Conservation (phyloP, 2,329 filamentous ascomycete genomes). For the Alternaria brassicicola region DNA sequence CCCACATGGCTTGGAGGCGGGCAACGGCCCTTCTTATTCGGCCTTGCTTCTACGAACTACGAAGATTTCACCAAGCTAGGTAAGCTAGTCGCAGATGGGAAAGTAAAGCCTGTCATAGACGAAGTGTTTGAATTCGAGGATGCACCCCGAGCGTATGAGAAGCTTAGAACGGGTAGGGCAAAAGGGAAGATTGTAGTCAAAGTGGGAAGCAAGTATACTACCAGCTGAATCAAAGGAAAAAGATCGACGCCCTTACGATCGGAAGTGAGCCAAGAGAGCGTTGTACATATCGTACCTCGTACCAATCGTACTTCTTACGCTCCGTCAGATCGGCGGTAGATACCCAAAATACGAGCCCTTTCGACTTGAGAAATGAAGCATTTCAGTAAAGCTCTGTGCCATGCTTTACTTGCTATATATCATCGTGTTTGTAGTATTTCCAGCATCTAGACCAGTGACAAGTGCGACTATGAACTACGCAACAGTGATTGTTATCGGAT, state of each 20-base stretch:
- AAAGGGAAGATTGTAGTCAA: slow-evolving; percentile 63
- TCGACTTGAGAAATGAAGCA: slow-evolving; percentile 43
- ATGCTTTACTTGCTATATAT: slow-evolving; percentile 41
- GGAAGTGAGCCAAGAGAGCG: slow-evolving; percentile 1
- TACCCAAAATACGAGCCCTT: slow-evolving; percentile 31
- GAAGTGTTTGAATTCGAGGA: slow-evolving; percentile 60
- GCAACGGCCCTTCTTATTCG: slow-evolving; percentile 50
- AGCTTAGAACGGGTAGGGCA: slow-evolving; percentile 59
- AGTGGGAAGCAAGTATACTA: neutral
- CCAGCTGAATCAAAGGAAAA: neutral
- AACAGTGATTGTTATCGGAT: slow-evolving; percentile 13
- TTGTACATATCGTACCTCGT: slow-evolving; percentile 35
- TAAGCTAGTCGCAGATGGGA: slow-evolving; percentile 61
- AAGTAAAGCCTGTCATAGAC: slow-evolving; percentile 62
- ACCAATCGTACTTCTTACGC: slow-evolving; percentile 33
- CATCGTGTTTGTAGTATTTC: slow-evolving; percentile 48
- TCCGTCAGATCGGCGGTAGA: slow-evolving; percentile 18
- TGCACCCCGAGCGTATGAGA: slow-evolving; percentile 60
- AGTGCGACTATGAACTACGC: slow-evolving; percentile 28
- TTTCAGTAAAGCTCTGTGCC: slow-evolving; percentile 43
- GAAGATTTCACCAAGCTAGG: slow-evolving; percentile 51
- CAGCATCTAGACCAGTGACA: slow-evolving; percentile 17
- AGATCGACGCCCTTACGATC: neutral
- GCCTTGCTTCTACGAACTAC: slow-evolving; percentile 29
- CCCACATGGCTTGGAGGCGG: slow-evolving; percentile 56